Conservation (phyloP, 257 asterid genomes). For the Solanum piurae region DNA sequence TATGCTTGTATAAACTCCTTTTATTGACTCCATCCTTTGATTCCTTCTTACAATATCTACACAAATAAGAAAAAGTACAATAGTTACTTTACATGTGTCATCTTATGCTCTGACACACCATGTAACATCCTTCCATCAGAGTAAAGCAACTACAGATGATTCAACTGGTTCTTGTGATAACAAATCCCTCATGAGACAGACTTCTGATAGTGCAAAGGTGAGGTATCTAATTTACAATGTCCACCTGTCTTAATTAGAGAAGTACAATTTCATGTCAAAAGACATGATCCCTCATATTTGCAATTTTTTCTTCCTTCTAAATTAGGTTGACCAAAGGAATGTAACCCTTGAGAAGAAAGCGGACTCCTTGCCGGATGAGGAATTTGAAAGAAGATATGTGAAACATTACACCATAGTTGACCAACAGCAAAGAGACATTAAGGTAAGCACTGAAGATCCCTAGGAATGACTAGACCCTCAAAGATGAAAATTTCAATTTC, state of each 20-base stretch:
- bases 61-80: background rate
- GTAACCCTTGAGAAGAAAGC: slow-evolving; percentile 16
- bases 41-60: background rate
- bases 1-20: background rate
- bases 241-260: background rate
- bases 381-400: slow-evolving; percentile 29
- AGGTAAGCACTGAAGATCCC: slow-evolving; percentile 29
- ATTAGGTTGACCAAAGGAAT: slow-evolving; percentile 32
- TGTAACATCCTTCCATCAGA: slow-evolving; percentile 29
- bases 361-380: slow-evolving; percentile 29
- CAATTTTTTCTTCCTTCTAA: background rate
- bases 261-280: background rate
- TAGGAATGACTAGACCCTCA: background rate
- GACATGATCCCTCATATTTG: background rate
- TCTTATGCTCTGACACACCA: background rate
- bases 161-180: slow-evolving; percentile 24
- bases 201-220: slow-evolving; percentile 39
- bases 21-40: background rate
- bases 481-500: background rate
- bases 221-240: background rate
- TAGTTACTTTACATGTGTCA: background rate
- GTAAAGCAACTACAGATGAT: slow-evolving; percentile 30
- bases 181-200: slow-evolving; percentile 19
- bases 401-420: slow-evolving; percentile 57
- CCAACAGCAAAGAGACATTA: slow-evolving; percentile 60